Percentiles rank a stretch among this genome's conserved stretches.
Conservation (phyloP, 1,139 yeast species). For the Sugiyamaella japonica region DNA sequence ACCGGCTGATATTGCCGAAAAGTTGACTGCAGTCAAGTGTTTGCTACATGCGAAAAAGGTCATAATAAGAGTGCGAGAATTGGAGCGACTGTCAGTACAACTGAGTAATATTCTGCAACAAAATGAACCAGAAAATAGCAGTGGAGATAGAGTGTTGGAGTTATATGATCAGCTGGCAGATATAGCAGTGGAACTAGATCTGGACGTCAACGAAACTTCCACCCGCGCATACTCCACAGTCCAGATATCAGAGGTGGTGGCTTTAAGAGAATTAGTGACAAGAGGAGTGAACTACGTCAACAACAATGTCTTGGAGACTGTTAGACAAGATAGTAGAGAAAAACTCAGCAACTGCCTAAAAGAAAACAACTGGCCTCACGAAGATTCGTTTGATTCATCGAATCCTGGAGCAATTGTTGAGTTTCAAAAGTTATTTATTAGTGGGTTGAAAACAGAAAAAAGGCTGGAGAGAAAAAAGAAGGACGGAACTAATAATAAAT, state of each 20-base stretch:
- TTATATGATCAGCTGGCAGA: constrained; percentile 9
- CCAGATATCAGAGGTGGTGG: neutral
- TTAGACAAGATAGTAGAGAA: constrained; percentile 4
- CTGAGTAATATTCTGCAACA: neutral
- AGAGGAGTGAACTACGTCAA: constrained; percentile 4
- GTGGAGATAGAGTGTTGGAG: neutral
- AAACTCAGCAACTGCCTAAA: constrained; percentile 24
- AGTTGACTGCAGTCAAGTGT: constrained; percentile 9
- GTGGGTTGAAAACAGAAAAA: constrained; percentile 23
- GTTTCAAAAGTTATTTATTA: constrained; percentile 21
- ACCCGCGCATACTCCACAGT: neutral
- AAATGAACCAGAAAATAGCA: neutral
- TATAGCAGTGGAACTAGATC: constrained; percentile 5
- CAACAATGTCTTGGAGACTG: neutral
- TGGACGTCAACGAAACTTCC: neutral
- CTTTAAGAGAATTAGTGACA: neutral
- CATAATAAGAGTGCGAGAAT: neutral
- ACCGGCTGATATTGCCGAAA: constrained; percentile 1
- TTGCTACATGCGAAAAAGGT: constrained; percentile 13
- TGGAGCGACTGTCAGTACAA: constrained; percentile 3
- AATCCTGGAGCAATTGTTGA: constrained; percentile 7
- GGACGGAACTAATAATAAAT: neutral
- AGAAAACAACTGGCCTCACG: constrained; percentile 32
- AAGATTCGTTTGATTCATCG: constrained; percentile 18
- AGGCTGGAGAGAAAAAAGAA: neutral